phyloP scores from a whole-genome alignment of 352 stramenopile genomes.

The Globisporangium spinosum region DNA sequence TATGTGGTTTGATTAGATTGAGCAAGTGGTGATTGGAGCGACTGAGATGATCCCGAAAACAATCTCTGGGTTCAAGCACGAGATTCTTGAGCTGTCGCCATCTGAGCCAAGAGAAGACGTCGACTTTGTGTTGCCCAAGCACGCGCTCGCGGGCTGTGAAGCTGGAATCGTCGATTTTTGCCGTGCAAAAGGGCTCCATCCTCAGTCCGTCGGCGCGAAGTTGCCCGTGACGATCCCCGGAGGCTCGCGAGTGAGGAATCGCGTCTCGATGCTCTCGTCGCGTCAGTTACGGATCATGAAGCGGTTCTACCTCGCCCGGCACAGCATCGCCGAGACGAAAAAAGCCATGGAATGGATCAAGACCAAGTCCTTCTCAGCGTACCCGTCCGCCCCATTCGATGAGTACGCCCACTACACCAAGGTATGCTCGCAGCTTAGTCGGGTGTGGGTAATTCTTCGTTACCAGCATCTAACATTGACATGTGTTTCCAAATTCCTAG shows the following conservation, averaged over 20 bases:
- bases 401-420: constrained; percentile 6
- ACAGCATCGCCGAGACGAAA: background rate
- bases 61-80: constrained; percentile 12
- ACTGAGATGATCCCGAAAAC: constrained; percentile 9
- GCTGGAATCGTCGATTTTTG: background rate
- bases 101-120: background rate
- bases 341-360: constrained; percentile 1
- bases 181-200: background rate
- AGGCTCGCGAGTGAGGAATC: background rate
- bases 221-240: background rate
- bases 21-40: background rate
- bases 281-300: constrained; percentile 12
- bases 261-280: background rate
- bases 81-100: background rate
- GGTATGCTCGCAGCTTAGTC: background rate
- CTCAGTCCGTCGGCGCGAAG: background rate
- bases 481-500: background rate
- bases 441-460: too few species aligned
- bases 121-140: constrained; percentile 11
- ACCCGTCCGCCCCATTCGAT: constrained; percentile 9
- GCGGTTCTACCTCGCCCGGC: background rate
- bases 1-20: background rate
- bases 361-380: background rate
- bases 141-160: constrained; percentile 15
- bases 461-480: background rate